Percentiles rank a stretch among this genome's conserved stretches.
These are phyloP conservation scores for Platanthera zijinensis DNA, from an alignment of 106 monocot genomes.

Conservation along the genomic window DNA sequence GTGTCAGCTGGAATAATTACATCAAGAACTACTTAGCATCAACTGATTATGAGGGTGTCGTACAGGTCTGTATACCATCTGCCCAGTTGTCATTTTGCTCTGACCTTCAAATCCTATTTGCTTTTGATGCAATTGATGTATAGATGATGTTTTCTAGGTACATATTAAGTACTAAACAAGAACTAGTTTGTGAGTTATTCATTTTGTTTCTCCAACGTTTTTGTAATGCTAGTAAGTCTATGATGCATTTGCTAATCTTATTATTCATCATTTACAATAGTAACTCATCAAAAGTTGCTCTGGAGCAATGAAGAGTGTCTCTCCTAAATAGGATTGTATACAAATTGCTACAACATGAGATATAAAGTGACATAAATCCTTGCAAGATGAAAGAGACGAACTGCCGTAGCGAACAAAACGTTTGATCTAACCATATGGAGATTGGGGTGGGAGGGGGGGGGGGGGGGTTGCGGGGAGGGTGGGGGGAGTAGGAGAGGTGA, in stretches of 20 bases:
- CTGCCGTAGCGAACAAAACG: no score
- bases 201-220: not conserved
- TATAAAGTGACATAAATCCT: no score
- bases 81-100: not conserved
- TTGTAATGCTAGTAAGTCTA: not conserved
- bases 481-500: no score
- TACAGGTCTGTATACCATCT: conserved; percentile 57
- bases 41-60: conserved; percentile 78
- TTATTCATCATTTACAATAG: not conserved
- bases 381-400: no score
- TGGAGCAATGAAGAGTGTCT: not conserved
- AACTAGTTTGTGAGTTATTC: not conserved
- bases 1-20: conserved; percentile 92
- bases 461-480: no score
- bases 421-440: no score
- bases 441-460: no score
- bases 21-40: conserved; percentile 96
- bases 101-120: not conserved
- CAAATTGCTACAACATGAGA: no score
- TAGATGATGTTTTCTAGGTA: not conserved
- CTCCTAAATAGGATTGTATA: not conserved
- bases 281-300: not conserved
- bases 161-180: not conserved
- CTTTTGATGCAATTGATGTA: not conserved
- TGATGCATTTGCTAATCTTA: not conserved